Base-by-base conservation (phyloP, 768 basidiomycete genomes). In the Mycena kentingensis region DNA sequence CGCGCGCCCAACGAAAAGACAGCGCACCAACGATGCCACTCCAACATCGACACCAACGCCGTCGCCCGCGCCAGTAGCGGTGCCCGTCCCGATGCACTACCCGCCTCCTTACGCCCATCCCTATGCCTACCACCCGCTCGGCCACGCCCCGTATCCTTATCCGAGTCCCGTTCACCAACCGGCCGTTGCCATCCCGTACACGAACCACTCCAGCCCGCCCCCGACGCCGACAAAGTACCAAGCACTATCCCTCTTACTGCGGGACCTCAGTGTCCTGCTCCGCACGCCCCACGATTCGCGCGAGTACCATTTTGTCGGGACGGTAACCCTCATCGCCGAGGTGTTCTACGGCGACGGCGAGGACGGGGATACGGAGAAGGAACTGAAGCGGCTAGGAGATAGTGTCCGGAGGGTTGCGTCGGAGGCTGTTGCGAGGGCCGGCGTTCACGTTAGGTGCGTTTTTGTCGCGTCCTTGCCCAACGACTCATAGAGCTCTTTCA, bases 291-390 rank as follows among this genome's bases (percentile, higher is more conserved):
- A 42, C 41, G 41, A 42, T 19, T 19, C 22, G 6, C 41, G 41
- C 7, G 41, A 42, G 41, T 42, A 24, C 26, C 41, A 42, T 25
- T 42, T 42, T n/a, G 41, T 42, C 22, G 41, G 41, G 41, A 42
- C 41, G 25, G 22, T 24, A 11, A 25, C 41, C 5, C 22, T 42
- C 41, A n/a, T 42, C 22, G 41, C 41, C 7, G 22, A 42, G 41
- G 41, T 42, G 11, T 25, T 25, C n/a, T n/a, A n/a, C n/a, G n/a
- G n/a, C n/a, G n/a, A n/a, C n/a, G n/a, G n/a, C n/a, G n/a, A n/a
- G n/a, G n/a, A n/a, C n/a, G 10, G 7, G 11, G 41, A 27, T 27
- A 7, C 5, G 18, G 41, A 42, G 25, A 19, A 19, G 25, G 22
- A 42, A 24, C 5, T 5, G 7, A 27, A 10, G 22, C 6, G 12